Evolutionary conservation across 2,329 filamentous ascomycete genomes (phyloP), one percentile per base, ranked within the genome.

Genomic region (Aureobasidium sp.): DNA sequence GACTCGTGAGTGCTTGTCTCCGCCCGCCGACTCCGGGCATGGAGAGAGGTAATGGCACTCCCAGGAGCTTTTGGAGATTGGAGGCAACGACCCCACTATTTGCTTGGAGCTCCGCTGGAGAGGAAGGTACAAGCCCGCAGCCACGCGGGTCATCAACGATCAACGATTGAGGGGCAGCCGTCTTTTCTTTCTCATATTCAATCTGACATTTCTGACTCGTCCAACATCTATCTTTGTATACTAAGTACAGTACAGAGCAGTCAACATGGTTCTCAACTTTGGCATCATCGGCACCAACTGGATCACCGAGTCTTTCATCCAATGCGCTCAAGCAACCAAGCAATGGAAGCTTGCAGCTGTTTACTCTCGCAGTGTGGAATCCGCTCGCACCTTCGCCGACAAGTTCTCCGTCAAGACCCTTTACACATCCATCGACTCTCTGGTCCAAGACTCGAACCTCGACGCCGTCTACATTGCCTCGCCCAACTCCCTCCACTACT

Each of bases 271-370:
- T 64, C 72, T 80, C 68, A 75, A 71, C 53, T 78, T 79, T 67
- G 78, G 72, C 59, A 74, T 75, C 62, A 77, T 80, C 62, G 78
- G 78, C 65, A 76, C 75, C 25, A 72, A 70, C 68, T 81, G 78
- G 78, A 81, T 81, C 67, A 80, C 78, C 3, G 74, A 77, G 64
- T 77, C 76, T 10, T 81, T 74, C 69, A 74, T 80, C 67, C 66
- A 71, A 14, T 73, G 72, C 25, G 76, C 78, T 13, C 72, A 77
- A 34, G 72, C 77, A 41, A 76, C 76, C 2, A 67, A 68, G 21
- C 70, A 74, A 70, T 81, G 76, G 75, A 71, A 71, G 39, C 74
- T 81, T 30, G 64, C 69, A 7, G 75, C 77, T 48, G 75, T 80
- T 49, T 80, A 79, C 71, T 79, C 77, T 4, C 75, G 78, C 62